Percentiles rank a stretch among this genome's conserved stretches.
phyloP scores from a whole-genome alignment of 495 filamentous ascomycete genomes.

The Staphylotrichum tortipilum region DNA sequence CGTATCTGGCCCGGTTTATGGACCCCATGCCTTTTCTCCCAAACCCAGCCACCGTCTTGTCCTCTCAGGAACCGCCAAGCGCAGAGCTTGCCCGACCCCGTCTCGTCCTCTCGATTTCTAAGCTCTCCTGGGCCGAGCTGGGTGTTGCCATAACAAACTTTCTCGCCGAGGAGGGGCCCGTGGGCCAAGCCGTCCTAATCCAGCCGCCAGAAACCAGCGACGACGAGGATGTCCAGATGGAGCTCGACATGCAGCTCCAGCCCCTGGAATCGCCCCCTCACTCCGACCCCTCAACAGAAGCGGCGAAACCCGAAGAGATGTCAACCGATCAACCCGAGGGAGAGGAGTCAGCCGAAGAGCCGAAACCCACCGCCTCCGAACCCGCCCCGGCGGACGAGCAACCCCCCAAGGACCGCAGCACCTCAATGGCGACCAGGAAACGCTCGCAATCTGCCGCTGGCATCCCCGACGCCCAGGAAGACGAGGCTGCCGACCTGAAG shows the following conservation, averaged over 20 bases:
- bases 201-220: conserved; percentile 27
- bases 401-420: conserved; percentile 22
- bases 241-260: conserved; percentile 29
- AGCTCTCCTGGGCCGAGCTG: conserved; percentile 35
- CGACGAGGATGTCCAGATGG: conserved; percentile 31
- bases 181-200: conserved; percentile 27
- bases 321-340: conserved; percentile 11
- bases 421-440: conserved; percentile 41
- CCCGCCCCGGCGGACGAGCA: conserved; percentile 11
- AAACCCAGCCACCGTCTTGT: conserved; percentile 34
- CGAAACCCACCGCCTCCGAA: conserved; percentile 1
- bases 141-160: conserved; percentile 31
- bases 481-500: conserved; percentile 55
- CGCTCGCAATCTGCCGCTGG: conserved; percentile 58
- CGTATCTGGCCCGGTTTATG: conserved; percentile 54
- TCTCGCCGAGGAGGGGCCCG: conserved; percentile 22
- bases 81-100: conserved; percentile 48
- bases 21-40: conserved; percentile 76
- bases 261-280: conserved; percentile 6
- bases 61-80: conserved; percentile 13
- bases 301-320: background rate
- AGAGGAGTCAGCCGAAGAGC: conserved; percentile 1
- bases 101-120: conserved; percentile 31
- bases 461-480: conserved; percentile 43
- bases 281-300: background rate